Conservation (phyloP, 768 basidiomycete species). For the Russula olivacea region DNA sequence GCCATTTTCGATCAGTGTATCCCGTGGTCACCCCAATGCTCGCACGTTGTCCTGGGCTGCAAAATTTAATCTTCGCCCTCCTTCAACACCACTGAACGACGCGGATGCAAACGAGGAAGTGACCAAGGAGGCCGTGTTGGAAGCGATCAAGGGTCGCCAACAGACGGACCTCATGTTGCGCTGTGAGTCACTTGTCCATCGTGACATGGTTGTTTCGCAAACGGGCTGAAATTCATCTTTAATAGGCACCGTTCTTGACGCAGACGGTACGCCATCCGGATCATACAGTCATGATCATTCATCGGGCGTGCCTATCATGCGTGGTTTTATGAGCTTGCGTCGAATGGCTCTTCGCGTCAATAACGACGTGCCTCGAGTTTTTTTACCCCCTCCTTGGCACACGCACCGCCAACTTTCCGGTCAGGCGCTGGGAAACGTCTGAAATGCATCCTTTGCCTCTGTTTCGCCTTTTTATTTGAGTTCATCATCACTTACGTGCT, state of each 20-base stretch:
- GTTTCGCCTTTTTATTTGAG: constrained; percentile 13
- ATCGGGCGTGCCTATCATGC: constrained; percentile 28
- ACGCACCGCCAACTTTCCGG: constrained; percentile 8
- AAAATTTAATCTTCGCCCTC: constrained; percentile 25
- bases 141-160: constrained; percentile 81
- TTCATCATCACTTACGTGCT: constrained; percentile 26
- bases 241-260: constrained; percentile 81
- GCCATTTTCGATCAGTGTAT: not conserved
- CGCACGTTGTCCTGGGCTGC: constrained; percentile 31
- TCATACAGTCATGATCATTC: constrained; percentile 4
- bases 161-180: constrained; percentile 87
- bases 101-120: constrained; percentile 54
- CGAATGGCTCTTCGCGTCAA: constrained; percentile 1
- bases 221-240: constrained; percentile 16
- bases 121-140: constrained; percentile 66
- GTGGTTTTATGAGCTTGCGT: constrained; percentile 11
- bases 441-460: not conserved
- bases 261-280: constrained; percentile 48
- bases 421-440: constrained; percentile 5
- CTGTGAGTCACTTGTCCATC: constrained; percentile 51
- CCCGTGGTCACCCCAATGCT: constrained; percentile 2
- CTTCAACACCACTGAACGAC: constrained; percentile 23
- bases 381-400: constrained; percentile 11
- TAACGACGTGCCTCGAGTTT: constrained; percentile 13
- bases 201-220: constrained; percentile 26